phyloP scores from a whole-genome alignment of 805 yeast species.

The Kodamaea hsintzibuensis region DNA sequence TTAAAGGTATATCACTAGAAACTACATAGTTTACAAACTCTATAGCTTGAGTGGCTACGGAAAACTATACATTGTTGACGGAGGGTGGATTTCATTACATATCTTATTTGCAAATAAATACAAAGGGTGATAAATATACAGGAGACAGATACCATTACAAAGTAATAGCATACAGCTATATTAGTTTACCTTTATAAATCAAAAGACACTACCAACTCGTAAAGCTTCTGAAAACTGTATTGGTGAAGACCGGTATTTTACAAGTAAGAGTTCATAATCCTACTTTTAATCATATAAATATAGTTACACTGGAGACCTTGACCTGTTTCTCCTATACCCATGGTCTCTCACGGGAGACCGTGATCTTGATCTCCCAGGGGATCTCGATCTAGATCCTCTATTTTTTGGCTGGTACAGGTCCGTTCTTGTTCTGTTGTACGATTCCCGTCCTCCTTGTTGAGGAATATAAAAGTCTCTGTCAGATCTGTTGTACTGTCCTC shows the following conservation, averaged over 20 bases:
- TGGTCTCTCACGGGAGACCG: constrained; percentile 6
- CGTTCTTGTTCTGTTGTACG: constrained; percentile 10
- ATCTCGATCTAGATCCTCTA: constrained; percentile 9
- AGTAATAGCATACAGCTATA: too few relatives aligned
- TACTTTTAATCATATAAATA: background rate
- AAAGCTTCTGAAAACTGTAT: too few relatives aligned
- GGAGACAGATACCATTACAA: too few relatives aligned
- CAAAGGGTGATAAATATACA: too few relatives aligned
- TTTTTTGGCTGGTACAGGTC: constrained; percentile 14
- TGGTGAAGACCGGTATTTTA: too few relatives aligned
- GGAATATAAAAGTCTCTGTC: constrained; percentile 16
- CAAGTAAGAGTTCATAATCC: background rate
- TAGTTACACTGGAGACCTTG: constrained; percentile 7
- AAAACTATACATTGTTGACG: too few relatives aligned
- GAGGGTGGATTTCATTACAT: too few relatives aligned
- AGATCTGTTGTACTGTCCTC: constrained; percentile 7
- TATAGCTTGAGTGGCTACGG: too few relatives aligned
- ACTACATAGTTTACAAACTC: too few relatives aligned
- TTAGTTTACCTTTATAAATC: background rate
- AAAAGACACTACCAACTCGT: background rate
- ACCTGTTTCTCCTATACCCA: constrained; percentile 8
- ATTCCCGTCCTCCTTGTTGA: constrained; percentile 1
- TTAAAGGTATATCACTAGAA: too few relatives aligned
- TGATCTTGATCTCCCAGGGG: constrained; percentile 7
- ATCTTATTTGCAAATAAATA: too few relatives aligned